These are phyloP conservation scores for Decorospora gaudefroyi DNA, from an alignment of 2,329 filamentous ascomycete genomes.

Conservation along the genomic window DNA sequence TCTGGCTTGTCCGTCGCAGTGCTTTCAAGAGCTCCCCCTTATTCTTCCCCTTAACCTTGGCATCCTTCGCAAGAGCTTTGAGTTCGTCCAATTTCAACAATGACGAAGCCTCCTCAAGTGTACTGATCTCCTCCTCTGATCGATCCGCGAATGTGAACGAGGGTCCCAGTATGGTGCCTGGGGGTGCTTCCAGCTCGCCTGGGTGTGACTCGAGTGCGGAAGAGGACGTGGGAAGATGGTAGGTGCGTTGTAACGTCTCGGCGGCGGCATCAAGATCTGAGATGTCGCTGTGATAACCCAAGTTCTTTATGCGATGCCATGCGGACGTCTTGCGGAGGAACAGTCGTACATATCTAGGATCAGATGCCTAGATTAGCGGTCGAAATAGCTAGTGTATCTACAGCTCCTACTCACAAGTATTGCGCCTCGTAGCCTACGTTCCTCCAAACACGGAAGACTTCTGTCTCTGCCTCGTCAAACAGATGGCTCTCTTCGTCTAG, in stretches of 20 bases:
- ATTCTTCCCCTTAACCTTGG: conserved; percentile 83
- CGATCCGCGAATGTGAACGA: conserved; percentile 79
- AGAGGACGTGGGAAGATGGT: conserved; percentile 59
- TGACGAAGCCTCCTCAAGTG: conserved; percentile 80
- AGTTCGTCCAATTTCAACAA: conserved; percentile 86
- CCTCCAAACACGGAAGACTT: conserved; percentile 77
- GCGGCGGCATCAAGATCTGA: conserved; percentile 71
- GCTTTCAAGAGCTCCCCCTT: conserved; percentile 78
- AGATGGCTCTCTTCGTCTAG: conserved; percentile 85
- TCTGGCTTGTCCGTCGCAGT: conserved; percentile 73
- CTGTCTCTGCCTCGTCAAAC: conserved; percentile 77
- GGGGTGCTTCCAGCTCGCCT: conserved; percentile 55
- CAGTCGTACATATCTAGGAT: conserved; percentile 79
- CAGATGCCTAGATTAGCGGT: background rate
- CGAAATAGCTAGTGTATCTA: background rate
- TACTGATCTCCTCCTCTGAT: conserved; percentile 72
- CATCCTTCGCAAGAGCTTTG: conserved; percentile 81
- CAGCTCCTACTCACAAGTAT: conserved; percentile 69
- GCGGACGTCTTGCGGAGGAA: conserved; percentile 89
- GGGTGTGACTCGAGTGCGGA: conserved; percentile 48
- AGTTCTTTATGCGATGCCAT: conserved; percentile 81
- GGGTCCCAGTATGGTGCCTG: conserved; percentile 56
- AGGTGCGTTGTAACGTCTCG: conserved; percentile 62
- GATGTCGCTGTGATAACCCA: conserved; percentile 84
- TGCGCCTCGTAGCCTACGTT: conserved; percentile 79